Conservation (phyloP, 2,329 filamentous ascomycete species). For the Sphaerulina vaccinii region DNA sequence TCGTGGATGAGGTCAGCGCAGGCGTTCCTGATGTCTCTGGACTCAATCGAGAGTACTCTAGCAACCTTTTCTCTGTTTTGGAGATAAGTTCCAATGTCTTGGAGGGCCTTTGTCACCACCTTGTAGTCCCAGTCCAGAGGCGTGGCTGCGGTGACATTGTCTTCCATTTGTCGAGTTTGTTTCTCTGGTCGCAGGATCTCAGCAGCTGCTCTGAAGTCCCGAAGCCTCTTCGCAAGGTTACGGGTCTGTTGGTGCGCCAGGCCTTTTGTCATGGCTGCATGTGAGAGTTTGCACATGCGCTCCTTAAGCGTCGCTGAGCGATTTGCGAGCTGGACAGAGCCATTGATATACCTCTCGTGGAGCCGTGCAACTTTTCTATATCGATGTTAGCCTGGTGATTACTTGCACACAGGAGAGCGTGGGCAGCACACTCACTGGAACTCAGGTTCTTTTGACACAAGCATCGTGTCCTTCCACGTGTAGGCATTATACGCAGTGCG, state of each 20-base stretch:
- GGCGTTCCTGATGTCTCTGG: neutral
- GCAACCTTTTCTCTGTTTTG: neutral
- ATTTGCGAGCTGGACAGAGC: neutral
- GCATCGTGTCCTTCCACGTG: slow-evolving; percentile 1
- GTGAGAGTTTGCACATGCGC: neutral
- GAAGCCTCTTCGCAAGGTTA: neutral
- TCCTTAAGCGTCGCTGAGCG: neutral
- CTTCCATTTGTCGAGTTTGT: neutral
- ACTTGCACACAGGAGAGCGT: neutral
- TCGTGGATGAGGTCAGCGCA: neutral
- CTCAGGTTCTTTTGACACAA: slow-evolving; percentile 1
- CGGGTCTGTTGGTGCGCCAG: neutral
- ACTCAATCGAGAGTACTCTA: neutral
- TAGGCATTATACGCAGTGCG: neutral
- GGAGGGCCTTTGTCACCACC: neutral
- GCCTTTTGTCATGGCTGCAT: neutral
- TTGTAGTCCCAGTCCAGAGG: neutral
- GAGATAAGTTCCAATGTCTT: neutral
- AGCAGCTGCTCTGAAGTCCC: neutral
- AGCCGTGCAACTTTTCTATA: neutral
- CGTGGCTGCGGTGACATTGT: neutral
- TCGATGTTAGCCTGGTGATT: neutral
- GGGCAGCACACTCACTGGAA: neutral
- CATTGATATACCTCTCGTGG: neutral
- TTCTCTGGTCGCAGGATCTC: neutral